Percentiles rank a stretch among this genome's conserved stretches.
phyloP scores from a whole-genome alignment of 164 flowering plant genomes.

The Annona cherimola region DNA sequence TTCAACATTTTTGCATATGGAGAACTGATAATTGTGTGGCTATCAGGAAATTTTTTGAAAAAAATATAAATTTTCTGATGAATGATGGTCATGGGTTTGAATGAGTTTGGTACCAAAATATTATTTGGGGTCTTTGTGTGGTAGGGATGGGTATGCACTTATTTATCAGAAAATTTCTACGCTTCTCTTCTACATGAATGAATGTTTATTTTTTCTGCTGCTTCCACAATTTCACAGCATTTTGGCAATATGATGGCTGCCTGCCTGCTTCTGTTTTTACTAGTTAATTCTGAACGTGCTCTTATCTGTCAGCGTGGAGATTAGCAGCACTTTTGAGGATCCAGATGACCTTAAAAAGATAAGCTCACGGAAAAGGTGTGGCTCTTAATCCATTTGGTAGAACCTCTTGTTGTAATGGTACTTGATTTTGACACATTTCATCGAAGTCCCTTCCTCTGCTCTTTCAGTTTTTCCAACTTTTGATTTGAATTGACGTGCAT shows the following conservation, averaged over 20 bases:
- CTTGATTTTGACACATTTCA: background rate
- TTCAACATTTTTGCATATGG: no score
- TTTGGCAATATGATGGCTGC: background rate
- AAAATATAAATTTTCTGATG: no score
- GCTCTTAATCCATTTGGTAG: background rate
- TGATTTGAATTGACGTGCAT: background rate
- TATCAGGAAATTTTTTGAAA: no score
- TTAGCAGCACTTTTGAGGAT: slow-evolving; percentile 39
- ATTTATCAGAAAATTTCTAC: background rate
- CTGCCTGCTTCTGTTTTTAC: background rate
- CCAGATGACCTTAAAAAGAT: slow-evolving; percentile 37
- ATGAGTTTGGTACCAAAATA: no score
- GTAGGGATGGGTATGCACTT: background rate
- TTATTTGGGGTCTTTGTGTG: no score
- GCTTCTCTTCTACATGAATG: background rate
- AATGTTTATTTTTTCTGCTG: background rate
- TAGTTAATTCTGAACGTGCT: background rate
- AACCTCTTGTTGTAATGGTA: background rate
- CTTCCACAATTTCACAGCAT: no score
- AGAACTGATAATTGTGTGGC: no score
- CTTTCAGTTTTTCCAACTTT: background rate
- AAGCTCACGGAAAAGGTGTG: slow-evolving; percentile 54
- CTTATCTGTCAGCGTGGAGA: slow-evolving; percentile 31
- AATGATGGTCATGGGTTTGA: no score
- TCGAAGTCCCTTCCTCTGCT: background rate